phyloP scores from a whole-genome alignment of 2,329 filamentous ascomycete species.

The Conoideocrella luteorostrata region DNA sequence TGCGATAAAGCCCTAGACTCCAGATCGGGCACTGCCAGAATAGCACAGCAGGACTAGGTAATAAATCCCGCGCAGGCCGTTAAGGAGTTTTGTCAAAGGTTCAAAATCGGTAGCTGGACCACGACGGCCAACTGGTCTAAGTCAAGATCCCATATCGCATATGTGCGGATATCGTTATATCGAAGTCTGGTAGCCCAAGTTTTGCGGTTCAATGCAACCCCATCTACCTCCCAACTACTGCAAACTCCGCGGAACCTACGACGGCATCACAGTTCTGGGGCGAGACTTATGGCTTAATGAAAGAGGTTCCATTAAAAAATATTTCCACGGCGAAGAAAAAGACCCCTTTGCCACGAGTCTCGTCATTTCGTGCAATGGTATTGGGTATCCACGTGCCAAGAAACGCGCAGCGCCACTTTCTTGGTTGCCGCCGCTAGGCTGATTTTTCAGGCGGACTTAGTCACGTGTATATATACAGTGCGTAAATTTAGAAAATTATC shows the following conservation, averaged over 20 bases:
- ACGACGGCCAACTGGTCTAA: background rate
- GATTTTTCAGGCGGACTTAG: background rate
- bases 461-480: constrained; percentile 24
- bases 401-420: background rate
- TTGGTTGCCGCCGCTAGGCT: background rate
- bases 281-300: too few species aligned
- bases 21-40: background rate
- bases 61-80: too few species aligned
- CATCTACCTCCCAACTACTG: too few species aligned
- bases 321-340: too few species aligned
- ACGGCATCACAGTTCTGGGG: too few species aligned
- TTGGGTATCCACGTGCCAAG: too few species aligned
- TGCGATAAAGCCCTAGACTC: constrained; percentile 1
- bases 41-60: too few species aligned
- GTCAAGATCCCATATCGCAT: background rate
- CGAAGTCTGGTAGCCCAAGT: background rate
- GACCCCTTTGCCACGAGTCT: too few species aligned
- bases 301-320: too few species aligned
- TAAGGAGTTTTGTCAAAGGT: background rate
- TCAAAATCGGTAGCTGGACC: background rate
- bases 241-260: too few species aligned
- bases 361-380: too few species aligned
- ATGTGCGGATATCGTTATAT: background rate
- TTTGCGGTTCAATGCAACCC: background rate
- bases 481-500: constrained; percentile 18